Base-by-base conservation (phyloP, 192 early-diverging fungal genomes). In the Coemansia sp. region DNA sequence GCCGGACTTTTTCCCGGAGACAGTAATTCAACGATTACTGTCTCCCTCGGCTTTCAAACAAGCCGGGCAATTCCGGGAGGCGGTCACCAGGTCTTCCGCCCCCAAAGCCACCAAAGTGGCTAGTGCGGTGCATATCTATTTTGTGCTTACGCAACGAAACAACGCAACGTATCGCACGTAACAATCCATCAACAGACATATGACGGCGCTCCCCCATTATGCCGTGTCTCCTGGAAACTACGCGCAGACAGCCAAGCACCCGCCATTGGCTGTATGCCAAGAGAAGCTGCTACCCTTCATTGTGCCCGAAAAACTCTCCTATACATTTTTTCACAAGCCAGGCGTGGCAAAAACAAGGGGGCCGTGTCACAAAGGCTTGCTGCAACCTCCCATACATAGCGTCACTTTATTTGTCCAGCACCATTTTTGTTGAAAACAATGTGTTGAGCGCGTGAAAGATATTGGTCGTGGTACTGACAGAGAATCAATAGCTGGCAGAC, bases 171-270 rank as follows among this genome's bases (percentile, higher is more conserved):
- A 45, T 10, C 5, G 11, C 11, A 45, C 11, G 16, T 12, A 45
- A n/a, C 41, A 17, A 52, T 52, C 19, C 19, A 51, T 62, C 27
- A 22, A 35, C 48, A n/a, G 41, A 31, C 60, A 38, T 50, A 62
- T 62, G 60, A 62, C 31, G 60, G 47, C 60, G 49, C 60, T 35
- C 31, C 60, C 60, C 35, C 60, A 48, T 62, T 62, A 27, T 25
- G 11, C 48, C 41, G 41, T 45, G 41, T 17, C 48, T 22, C 48
- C 48, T 22, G 17, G 10, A 16, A 9, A 19, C 17, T 22, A 19
- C 48, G 48, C 48, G 17, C 48, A 50, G 19, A 9, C 17, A 10
- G 17, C 8, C 19, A 9, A 17, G 48, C 48, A 50, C 19, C 22
- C 21, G 21, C 21, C 51, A 25, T 23, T 53, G 21, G 51, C 10